A percentile compares a stretch with the other conserved stretches of the same genome.
phyloP scores from a whole-genome alignment of 1,284 basidiomycete species.

The Leccinum proximum region DNA sequence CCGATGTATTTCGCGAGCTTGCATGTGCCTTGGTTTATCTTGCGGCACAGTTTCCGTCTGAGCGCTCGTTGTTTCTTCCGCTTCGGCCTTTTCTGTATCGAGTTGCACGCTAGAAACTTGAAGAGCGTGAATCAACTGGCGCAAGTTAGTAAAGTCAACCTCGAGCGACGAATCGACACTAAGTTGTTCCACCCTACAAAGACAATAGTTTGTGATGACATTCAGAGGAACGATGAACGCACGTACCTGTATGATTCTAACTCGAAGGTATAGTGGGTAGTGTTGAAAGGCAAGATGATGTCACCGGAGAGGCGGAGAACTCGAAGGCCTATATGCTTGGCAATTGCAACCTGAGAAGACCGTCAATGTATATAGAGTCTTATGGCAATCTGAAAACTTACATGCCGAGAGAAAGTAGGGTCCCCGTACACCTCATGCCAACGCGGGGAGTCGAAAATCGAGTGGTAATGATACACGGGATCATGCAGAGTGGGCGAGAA shows the following conservation, averaged over 20 bases:
- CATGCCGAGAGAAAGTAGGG: constrained; percentile 68
- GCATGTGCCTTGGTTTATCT: constrained; percentile 24
- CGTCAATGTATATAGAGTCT: not conserved
- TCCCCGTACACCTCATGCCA: constrained; percentile 78
- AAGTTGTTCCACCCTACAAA: constrained; percentile 31
- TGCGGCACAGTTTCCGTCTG: not conserved
- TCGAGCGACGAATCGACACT: not conserved
- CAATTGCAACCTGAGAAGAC: constrained; percentile 50
- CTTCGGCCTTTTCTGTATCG: constrained; percentile 47
- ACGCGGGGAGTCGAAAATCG: constrained; percentile 69
- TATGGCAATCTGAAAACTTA: constrained; percentile 22
- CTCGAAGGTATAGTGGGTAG: constrained; percentile 64
- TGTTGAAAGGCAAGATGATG: constrained; percentile 68
- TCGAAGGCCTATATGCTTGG: constrained; percentile 64
- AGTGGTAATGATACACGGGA: constrained; percentile 75
- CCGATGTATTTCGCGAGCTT: constrained; percentile 20
- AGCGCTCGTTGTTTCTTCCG: constrained; percentile 12
- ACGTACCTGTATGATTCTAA: constrained; percentile 48
- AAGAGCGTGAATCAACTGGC: constrained; percentile 47
- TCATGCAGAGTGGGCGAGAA: constrained; percentile 48
- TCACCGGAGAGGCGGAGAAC: constrained; percentile 60
- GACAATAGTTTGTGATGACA: not conserved
- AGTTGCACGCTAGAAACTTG: constrained; percentile 50
- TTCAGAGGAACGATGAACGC: not conserved
- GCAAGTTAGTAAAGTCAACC: constrained; percentile 28